These are phyloP conservation scores for Boletus rubroflammeus DNA, from an alignment of 768 basidiomycete genomes.

Conservation along the genomic window DNA sequence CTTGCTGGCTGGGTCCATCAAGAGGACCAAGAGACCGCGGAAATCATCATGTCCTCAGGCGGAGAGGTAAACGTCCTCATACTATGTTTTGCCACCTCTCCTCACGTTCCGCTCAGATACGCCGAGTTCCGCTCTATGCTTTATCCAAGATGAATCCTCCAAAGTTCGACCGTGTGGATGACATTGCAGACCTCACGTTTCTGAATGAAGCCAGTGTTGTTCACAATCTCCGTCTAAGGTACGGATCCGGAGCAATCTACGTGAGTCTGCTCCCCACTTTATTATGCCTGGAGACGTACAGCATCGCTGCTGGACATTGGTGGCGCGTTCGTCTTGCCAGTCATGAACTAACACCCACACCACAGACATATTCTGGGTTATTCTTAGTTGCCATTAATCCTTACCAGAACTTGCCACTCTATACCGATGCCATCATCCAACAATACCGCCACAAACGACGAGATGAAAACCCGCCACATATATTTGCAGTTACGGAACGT, in stretches of 20 bases:
- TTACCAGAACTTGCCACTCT: constrained; percentile 87
- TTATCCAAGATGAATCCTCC: constrained; percentile 97
- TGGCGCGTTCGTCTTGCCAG: constrained; percentile 1
- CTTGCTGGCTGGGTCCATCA: constrained; percentile 90
- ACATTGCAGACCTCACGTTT: constrained; percentile 97
- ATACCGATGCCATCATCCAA: constrained; percentile 82
- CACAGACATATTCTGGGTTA: constrained; percentile 88
- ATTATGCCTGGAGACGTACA: not conserved
- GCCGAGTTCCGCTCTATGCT: constrained; percentile 70
- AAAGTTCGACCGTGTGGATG: constrained; percentile 96
- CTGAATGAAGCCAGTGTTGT: constrained; percentile 98
- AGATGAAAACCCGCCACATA: constrained; percentile 92
- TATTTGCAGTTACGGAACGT: constrained; percentile 94
- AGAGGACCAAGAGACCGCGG: constrained; percentile 78
- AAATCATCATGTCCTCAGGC: constrained; percentile 80
- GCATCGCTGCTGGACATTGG: constrained; percentile 1
- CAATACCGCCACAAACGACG: constrained; percentile 87
- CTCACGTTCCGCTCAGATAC: constrained; percentile 41
- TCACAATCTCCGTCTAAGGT: constrained; percentile 92
- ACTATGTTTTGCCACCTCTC: not conserved
- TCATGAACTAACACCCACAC: constrained; percentile 12
- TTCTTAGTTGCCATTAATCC: constrained; percentile 99
- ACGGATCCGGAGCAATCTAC: constrained; percentile 89
- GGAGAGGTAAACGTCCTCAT: constrained; percentile 59
- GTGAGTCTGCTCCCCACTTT: constrained; percentile 44